Conservation (phyloP, 495 filamentous ascomycete genomes). For the Neurospora discreta region DNA sequence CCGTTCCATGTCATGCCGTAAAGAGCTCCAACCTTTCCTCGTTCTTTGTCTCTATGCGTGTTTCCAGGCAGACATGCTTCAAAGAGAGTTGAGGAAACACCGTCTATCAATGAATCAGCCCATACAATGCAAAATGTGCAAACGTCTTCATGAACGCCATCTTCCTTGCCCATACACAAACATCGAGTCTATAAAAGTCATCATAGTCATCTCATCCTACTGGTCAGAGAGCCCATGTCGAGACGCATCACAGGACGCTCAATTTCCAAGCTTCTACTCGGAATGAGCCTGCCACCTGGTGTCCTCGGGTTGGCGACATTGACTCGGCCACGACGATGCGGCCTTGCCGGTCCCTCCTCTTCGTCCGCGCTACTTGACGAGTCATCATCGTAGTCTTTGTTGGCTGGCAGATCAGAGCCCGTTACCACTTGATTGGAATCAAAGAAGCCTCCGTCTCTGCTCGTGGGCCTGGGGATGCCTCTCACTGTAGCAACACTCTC, state of each 20-base stretch:
- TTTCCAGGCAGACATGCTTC: neutral
- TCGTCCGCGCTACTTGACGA: constrained; percentile 28
- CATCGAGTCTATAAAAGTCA: neutral
- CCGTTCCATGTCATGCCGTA: neutral
- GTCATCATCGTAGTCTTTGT: constrained; percentile 15
- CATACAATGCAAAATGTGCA: neutral
- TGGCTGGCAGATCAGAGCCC: neutral
- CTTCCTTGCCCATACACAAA: neutral
- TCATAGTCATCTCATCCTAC: neutral
- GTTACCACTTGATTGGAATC: neutral
- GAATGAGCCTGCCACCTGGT: constrained; percentile 35
- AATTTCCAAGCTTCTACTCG: constrained; percentile 38
- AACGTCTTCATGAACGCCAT: neutral
- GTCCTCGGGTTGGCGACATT: constrained; percentile 46
- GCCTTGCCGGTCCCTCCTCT: constrained; percentile 23
- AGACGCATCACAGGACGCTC: constrained; percentile 29
- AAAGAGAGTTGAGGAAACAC: neutral
- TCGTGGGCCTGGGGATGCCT: neutral
- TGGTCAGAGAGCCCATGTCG: constrained; percentile 11
- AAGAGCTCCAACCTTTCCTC: neutral
- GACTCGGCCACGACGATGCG: constrained; percentile 36
- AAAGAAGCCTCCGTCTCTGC: neutral
- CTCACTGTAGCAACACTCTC: neutral
- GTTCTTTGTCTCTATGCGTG: neutral
- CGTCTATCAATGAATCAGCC: neutral